These are phyloP conservation scores for Aspergillus phoenicis DNA, from an alignment of 2,329 filamentous ascomycete species.

Conservation along the genomic window DNA sequence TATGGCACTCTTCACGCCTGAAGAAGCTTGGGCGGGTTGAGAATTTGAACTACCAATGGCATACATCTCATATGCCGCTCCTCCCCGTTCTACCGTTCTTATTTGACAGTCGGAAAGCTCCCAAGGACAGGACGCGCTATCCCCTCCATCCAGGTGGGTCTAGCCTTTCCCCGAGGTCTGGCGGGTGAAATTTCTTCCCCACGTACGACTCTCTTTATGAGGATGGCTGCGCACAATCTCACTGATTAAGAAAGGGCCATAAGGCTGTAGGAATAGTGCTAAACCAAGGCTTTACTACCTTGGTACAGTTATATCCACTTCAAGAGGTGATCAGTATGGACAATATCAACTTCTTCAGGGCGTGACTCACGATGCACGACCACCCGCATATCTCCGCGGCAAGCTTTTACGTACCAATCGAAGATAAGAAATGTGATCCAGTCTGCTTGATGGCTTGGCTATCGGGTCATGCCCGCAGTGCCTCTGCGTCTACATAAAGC, in stretches of 20 bases:
- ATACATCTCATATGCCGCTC: not conserved
- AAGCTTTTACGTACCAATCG: not conserved
- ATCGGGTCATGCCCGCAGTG: not conserved
- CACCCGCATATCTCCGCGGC: not conserved
- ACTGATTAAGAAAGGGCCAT: not conserved
- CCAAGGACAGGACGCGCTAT: not conserved
- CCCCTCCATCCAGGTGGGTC: not conserved
- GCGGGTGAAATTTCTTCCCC: slow-evolving; percentile 3
- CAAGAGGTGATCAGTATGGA: not conserved
- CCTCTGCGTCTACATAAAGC: not conserved
- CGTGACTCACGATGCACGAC: not conserved
- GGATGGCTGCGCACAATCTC: not conserved
- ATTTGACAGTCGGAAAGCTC: not conserved
- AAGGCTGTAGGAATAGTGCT: not conserved
- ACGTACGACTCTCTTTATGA: not conserved
- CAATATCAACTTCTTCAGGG: not conserved
- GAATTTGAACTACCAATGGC: not conserved
- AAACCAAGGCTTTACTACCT: not conserved
- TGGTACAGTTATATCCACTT: not conserved
- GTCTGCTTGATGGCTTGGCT: not conserved
- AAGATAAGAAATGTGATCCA: not conserved
- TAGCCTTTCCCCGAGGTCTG: not conserved
- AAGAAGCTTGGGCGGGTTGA: not conserved
- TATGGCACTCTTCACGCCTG: not conserved
- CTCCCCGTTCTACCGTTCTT: not conserved